phyloP scores from a whole-genome alignment of 352 stramenopile species.

The Lagenidium giganteum region DNA sequence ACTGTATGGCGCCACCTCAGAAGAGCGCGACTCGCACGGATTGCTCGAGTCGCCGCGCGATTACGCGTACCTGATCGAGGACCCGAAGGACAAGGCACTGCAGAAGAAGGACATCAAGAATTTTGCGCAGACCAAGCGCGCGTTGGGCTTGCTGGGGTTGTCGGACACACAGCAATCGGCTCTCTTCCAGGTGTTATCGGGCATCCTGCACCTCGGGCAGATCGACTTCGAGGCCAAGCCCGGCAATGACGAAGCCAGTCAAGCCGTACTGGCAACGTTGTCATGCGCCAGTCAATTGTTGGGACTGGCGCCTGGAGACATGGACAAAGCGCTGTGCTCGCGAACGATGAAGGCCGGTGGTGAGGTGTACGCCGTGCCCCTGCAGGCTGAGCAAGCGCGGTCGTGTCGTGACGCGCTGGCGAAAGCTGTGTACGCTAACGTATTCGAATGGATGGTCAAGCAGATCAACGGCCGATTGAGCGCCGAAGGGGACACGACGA shows the following conservation, averaged over 20 bases:
- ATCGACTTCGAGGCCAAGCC: slow-evolving; percentile 36
- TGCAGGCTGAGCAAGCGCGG: slow-evolving; percentile 58
- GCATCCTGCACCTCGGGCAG: slow-evolving; percentile 81
- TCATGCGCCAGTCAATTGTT: slow-evolving; percentile 40
- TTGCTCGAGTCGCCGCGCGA: slow-evolving; percentile 22
- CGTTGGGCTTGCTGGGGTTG: slow-evolving; percentile 58
- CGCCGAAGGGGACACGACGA: slow-evolving; percentile 18
- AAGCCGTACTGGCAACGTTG: slow-evolving; percentile 29
- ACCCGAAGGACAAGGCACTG: slow-evolving; percentile 27
- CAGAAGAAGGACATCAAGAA: slow-evolving; percentile 36
- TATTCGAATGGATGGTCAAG: slow-evolving; percentile 96
- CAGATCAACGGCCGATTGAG: slow-evolving; percentile 78
- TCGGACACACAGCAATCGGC: slow-evolving; percentile 36
- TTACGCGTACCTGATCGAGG: slow-evolving; percentile 48
- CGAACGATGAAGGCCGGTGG: slow-evolving; percentile 68
- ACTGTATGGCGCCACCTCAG: slow-evolving; percentile 32
- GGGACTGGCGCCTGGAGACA: slow-evolving; percentile 35
- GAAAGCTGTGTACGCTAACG: slow-evolving; percentile 92
- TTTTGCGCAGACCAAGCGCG: slow-evolving; percentile 59
- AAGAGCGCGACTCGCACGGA: slow-evolving; percentile 34
- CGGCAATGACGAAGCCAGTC: slow-evolving; percentile 56
- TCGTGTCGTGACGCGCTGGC: slow-evolving; percentile 90
- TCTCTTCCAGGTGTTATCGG: slow-evolving; percentile 63
- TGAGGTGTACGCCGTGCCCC: slow-evolving; percentile 58
- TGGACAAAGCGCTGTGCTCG: slow-evolving; percentile 52